phyloP scores from a whole-genome alignment of 75 land plant genomes.

The Ceratopteris richardii region DNA sequence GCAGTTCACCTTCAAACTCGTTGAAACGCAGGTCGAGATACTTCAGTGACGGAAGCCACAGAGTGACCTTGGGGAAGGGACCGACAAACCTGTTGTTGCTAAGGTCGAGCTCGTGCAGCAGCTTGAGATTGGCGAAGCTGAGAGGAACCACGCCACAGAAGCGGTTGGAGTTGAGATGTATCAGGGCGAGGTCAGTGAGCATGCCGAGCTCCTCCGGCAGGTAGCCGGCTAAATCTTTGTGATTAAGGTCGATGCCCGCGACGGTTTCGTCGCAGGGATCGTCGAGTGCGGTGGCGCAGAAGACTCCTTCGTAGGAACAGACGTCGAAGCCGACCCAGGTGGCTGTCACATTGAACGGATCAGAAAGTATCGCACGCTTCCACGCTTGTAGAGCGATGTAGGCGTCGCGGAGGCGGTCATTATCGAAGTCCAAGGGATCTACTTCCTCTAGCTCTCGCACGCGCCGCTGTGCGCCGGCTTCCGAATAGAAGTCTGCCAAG shows the following conservation, averaged over 20 bases:
- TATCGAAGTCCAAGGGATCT: slow-evolving; percentile 2
- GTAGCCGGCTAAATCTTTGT: slow-evolving; percentile 54
- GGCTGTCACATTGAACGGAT: slow-evolving; percentile 38
- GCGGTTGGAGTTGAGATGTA: slow-evolving; percentile 74
- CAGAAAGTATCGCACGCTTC: slow-evolving; percentile 30
- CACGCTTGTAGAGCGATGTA: slow-evolving; percentile 42
- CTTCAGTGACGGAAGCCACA: slow-evolving; percentile 38
- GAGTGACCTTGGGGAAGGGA: slow-evolving; percentile 48
- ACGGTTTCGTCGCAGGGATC: slow-evolving; percentile 26
- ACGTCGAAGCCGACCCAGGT: slow-evolving; percentile 55
- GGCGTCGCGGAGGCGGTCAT: slow-evolving; percentile 25
- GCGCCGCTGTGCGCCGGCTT: no score
- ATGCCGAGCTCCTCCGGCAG: slow-evolving; percentile 69
- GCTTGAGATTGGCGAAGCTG: no score
- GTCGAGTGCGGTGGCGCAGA: slow-evolving; percentile 37
- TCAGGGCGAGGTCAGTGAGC: slow-evolving; percentile 49
- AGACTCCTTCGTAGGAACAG: slow-evolving; percentile 47
- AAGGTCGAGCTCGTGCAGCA: slow-evolving; percentile 57
- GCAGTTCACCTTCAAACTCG: slow-evolving; percentile 59
- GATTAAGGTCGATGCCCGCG: slow-evolving; percentile 66
- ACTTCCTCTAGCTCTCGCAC: no score
- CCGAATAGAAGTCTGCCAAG: no score
- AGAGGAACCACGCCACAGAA: no score
- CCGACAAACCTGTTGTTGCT: slow-evolving; percentile 70
- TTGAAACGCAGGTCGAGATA: slow-evolving; percentile 69